Evolutionary conservation across 1,139 yeast species (phyloP).

Genomic region (Spathaspora jeffriesii): DNA sequence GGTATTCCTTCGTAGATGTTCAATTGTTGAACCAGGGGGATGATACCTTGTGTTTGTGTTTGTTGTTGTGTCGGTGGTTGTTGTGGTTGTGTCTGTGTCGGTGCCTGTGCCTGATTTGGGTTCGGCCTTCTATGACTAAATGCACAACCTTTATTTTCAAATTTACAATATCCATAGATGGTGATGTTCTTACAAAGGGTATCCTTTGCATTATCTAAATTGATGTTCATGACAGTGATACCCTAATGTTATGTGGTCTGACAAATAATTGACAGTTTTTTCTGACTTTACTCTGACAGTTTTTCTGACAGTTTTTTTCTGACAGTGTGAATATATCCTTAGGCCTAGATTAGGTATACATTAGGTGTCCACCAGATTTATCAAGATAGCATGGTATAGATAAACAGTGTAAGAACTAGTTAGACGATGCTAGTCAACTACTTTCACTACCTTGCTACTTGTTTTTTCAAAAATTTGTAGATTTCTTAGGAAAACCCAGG

Average conservation of each 20-base stretch:
- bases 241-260: background rate
- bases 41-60: conserved; percentile 7
- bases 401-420: too few species aligned
- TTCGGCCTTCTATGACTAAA: conserved; percentile 60
- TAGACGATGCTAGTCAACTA: too few species aligned
- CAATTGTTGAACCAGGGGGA: conserved; percentile 6
- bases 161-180: conserved; percentile 88
- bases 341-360: too few species aligned
- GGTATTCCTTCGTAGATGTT: conserved; percentile 1
- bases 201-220: conserved; percentile 62
- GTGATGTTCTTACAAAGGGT: conserved; percentile 84
- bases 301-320: too few species aligned
- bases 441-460: background rate
- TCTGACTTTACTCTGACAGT: too few species aligned
- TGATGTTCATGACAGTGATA: conserved; percentile 37
- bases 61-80: conserved; percentile 7
- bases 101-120: conserved; percentile 13
- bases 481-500: background rate
- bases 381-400: too few species aligned
- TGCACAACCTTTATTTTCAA: conserved; percentile 86
- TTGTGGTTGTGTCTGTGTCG: conserved; percentile 11
- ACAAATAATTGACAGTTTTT: background rate
- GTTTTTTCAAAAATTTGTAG: background rate
- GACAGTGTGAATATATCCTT: too few species aligned
- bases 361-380: too few species aligned